Percentiles rank a stretch among this genome's conserved stretches.
Conservation (phyloP, 169 alveolate genomes). For the Theileria annulata region DNA sequence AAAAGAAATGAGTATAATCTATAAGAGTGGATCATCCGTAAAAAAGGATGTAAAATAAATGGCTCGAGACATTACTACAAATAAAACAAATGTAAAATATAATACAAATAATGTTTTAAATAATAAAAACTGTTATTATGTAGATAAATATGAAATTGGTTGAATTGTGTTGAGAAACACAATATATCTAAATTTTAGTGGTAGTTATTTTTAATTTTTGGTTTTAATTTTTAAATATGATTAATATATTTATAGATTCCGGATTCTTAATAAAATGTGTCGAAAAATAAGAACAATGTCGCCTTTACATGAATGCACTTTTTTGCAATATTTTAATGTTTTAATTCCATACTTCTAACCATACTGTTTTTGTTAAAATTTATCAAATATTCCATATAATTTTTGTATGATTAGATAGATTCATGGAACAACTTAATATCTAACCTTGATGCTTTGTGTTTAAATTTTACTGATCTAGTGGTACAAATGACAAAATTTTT, state of each 20-base stretch:
- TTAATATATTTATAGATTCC: background rate
- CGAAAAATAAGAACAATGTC: background rate
- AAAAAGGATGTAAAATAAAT: background rate
- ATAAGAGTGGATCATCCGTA: background rate
- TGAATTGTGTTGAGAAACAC: background rate
- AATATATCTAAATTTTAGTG: background rate
- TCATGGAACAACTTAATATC: background rate
- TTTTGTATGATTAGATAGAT: conserved; percentile 2
- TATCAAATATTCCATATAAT: background rate
- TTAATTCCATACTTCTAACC: background rate
- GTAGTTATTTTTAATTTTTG: background rate
- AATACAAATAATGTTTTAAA: background rate
- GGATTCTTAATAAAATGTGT: background rate
- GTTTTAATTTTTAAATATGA: background rate
- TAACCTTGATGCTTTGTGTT: background rate
- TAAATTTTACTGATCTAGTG: background rate
- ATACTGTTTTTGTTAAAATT: background rate
- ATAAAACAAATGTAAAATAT: background rate
- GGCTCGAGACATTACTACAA: background rate
- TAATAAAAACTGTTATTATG: background rate
- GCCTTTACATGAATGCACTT: conserved; percentile 15
- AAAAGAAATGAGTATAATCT: background rate
- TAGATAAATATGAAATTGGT: background rate
- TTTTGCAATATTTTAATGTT: conserved; percentile 28
- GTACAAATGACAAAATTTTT: background rate